Percentiles rank a stretch among this genome's conserved stretches.
phyloP scores from a whole-genome alignment of 306 rosid species.

The Mimosa pudica region DNA sequence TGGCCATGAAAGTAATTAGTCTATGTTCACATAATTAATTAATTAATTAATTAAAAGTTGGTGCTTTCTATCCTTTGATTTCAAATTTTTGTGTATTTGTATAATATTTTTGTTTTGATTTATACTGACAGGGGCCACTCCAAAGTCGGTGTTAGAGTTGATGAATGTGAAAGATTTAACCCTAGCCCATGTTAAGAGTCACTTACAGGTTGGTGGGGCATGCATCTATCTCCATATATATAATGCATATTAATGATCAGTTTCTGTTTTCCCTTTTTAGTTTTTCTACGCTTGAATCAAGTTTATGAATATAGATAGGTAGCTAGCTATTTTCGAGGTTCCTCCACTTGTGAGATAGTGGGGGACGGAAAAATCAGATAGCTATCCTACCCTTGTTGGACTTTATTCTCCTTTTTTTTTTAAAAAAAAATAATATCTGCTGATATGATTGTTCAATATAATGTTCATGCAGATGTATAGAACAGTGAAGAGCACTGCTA shows the following conservation, averaged over 20 bases:
- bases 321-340: slow-evolving; percentile 26
- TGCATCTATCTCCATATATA: slow-evolving; percentile 4
- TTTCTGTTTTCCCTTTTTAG: slow-evolving; percentile 21
- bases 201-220: slow-evolving; percentile 95
- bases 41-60: not conserved
- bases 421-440: not conserved
- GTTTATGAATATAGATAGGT: not conserved
- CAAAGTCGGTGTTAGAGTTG: slow-evolving; percentile 94
- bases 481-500: slow-evolving; percentile 99
- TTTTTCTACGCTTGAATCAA: slow-evolving; percentile 10
- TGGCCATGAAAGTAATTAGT: slow-evolving; percentile 83
- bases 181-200: slow-evolving; percentile 99
- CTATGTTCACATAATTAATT: not conserved
- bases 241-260: slow-evolving; percentile 18
- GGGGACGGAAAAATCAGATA: slow-evolving; percentile 51
- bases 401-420: slow-evolving; percentile 34
- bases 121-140: slow-evolving; percentile 82
- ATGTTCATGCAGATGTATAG: slow-evolving; percentile 98
- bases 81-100: not conserved
- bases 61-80: not conserved
- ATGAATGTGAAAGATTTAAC: slow-evolving; percentile 99
- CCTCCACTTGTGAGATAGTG: slow-evolving; percentile 38
- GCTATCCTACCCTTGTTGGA: slow-evolving; percentile 47
- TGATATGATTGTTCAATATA: slow-evolving; percentile 10
- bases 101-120: slow-evolving; percentile 27